Evolutionary conservation across 805 yeast genomes (phyloP).

Genomic region (Millerozyma acaciae): DNA sequence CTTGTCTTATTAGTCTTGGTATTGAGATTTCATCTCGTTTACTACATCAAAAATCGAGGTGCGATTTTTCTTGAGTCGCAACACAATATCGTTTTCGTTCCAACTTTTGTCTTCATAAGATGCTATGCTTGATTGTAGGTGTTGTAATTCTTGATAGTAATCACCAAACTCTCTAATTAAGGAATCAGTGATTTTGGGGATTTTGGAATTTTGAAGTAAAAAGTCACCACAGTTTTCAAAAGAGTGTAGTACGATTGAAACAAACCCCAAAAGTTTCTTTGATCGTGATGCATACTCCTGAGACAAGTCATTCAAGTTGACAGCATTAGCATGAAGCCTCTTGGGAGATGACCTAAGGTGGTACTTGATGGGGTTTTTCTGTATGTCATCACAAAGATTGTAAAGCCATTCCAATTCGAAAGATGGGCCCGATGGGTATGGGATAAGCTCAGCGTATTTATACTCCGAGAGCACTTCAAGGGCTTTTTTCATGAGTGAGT

Average conservation of each 20-base stretch:
- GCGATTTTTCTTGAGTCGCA: constrained; percentile 22
- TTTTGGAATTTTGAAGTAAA: constrained; percentile 33
- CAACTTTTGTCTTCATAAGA: constrained; percentile 36
- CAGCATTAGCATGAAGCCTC: constrained; percentile 27
- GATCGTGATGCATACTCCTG: constrained; percentile 15
- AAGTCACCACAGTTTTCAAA: constrained; percentile 30
- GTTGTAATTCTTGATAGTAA: constrained; percentile 17
- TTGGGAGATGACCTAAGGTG: constrained; percentile 43
- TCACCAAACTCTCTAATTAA: constrained; percentile 19
- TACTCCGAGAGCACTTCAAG: constrained; percentile 32
- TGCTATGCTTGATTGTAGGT: constrained; percentile 21
- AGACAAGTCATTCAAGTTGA: constrained; percentile 31
- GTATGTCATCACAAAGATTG: constrained; percentile 42
- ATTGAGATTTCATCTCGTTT: constrained; percentile 19
- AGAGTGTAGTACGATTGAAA: constrained; percentile 26
- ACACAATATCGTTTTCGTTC: constrained; percentile 35
- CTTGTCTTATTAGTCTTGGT: constrained; percentile 14
- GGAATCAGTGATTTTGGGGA: constrained; percentile 29
- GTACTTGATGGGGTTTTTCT: constrained; percentile 44
- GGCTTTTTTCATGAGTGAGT: constrained; percentile 38
- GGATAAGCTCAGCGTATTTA: constrained; percentile 35
- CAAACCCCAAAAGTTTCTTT: constrained; percentile 20
- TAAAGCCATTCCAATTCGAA: constrained; percentile 32
- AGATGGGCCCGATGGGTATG: constrained; percentile 25
- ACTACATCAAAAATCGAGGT: constrained; percentile 22